These are phyloP conservation scores for Jimgerdemannia flammicorona DNA, from an alignment of 192 early-diverging fungal species.

Conservation along the genomic window DNA sequence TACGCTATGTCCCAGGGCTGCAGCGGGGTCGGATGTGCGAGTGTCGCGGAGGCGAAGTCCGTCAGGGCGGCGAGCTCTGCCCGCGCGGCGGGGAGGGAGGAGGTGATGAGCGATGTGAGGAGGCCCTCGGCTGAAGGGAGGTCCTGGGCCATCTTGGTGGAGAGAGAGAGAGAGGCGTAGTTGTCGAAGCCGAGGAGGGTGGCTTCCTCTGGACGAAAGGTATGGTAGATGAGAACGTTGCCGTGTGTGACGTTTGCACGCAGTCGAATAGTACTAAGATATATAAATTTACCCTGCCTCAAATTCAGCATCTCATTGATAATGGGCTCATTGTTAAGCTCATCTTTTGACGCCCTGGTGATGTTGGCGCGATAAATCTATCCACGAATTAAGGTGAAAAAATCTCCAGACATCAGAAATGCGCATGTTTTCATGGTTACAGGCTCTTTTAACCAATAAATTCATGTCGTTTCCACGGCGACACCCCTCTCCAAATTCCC, in stretches of 20 bases:
- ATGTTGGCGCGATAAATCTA: slow-evolving; percentile 48
- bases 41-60: slow-evolving; percentile 35
- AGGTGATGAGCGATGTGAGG: slow-evolving; percentile 37
- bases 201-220: slow-evolving; percentile 33
- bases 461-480: too few relatives aligned
- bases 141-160: slow-evolving; percentile 52
- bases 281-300: slow-evolving; percentile 22
- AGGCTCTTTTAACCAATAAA: too few relatives aligned
- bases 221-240: too few relatives aligned
- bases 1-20: slow-evolving; percentile 49
- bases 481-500: not conserved
- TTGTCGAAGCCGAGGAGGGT: slow-evolving; percentile 40
- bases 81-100: slow-evolving; percentile 39
- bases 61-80: slow-evolving; percentile 37
- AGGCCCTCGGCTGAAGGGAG: slow-evolving; percentile 37
- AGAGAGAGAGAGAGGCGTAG: slow-evolving; percentile 48
- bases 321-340: slow-evolving; percentile 46
- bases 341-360: slow-evolving; percentile 44
- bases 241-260: too few relatives aligned
- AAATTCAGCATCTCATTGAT: slow-evolving; percentile 52
- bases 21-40: slow-evolving; percentile 32
- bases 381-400: not conserved
- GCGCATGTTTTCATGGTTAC: too few relatives aligned
- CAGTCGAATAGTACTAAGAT: not conserved
- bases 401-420: not conserved